phyloP scores from a whole-genome alignment of 2,329 filamentous ascomycete genomes.

The Alternaria sp. region DNA sequence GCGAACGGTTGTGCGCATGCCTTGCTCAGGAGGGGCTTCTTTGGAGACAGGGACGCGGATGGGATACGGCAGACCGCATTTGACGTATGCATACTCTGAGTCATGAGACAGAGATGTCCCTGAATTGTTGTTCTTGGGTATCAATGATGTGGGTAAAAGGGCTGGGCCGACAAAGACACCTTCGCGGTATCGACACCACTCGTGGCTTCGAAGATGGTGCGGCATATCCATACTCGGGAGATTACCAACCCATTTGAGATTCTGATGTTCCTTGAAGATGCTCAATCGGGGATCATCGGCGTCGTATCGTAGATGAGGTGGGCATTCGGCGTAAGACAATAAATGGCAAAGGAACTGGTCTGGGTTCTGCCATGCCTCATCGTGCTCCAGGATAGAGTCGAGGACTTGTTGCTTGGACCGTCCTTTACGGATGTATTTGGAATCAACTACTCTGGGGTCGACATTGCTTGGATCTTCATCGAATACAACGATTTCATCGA shows the following conservation, averaged over 20 bases:
- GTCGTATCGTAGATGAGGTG: slow-evolving; percentile 69
- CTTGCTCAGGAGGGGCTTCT: slow-evolving; percentile 62
- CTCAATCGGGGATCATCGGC: slow-evolving; percentile 58
- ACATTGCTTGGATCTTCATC: slow-evolving; percentile 66
- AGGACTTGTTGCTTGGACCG: slow-evolving; percentile 52
- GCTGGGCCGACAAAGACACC: slow-evolving; percentile 65
- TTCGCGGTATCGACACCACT: slow-evolving; percentile 82
- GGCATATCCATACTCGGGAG: slow-evolving; percentile 84
- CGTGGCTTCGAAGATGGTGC: slow-evolving; percentile 76
- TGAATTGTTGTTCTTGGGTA: slow-evolving; percentile 55
- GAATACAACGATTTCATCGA: slow-evolving; percentile 85
- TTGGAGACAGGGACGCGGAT: slow-evolving; percentile 60
- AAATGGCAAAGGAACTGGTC: slow-evolving; percentile 81
- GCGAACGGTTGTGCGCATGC: slow-evolving; percentile 75
- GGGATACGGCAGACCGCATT: slow-evolving; percentile 57
- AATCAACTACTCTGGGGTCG: slow-evolving; percentile 27
- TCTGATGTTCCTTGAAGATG: slow-evolving; percentile 79
- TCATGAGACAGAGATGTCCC: slow-evolving; percentile 19
- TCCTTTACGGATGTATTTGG: slow-evolving; percentile 26
- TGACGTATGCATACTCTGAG: slow-evolving; percentile 50
- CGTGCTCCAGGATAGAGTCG: slow-evolving; percentile 46
- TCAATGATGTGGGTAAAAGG: slow-evolving; percentile 8
- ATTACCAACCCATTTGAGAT: slow-evolving; percentile 74
- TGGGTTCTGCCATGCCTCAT: slow-evolving; percentile 70
- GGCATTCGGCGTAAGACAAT: slow-evolving; percentile 81